Conservation (phyloP, 2,329 filamentous ascomycete genomes). For the Fusarium piperis region DNA sequence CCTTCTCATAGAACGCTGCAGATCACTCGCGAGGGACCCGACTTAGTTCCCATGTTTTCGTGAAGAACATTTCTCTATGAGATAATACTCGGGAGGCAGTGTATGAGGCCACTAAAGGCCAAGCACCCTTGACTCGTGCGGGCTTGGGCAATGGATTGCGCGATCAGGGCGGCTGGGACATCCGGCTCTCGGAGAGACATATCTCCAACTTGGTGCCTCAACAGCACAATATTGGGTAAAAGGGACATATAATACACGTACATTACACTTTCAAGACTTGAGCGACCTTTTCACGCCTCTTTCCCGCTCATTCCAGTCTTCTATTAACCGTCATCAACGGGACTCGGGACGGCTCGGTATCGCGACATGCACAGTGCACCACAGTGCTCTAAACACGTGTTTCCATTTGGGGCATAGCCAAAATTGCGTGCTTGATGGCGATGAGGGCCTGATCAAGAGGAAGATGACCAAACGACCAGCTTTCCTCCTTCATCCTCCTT, state of each 20-base stretch:
- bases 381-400: conserved; percentile 10
- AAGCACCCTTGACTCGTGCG: neutral
- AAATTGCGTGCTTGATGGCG: conserved; percentile 33
- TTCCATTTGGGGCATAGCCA: conserved; percentile 24
- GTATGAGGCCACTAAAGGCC: neutral
- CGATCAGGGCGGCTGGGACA: neutral
- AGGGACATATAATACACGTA: neutral
- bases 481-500: conserved; percentile 31
- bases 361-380: neutral
- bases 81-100: neutral
- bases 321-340: conserved; percentile 9
- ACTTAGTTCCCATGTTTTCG: neutral
- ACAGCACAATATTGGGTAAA: neutral
- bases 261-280: neutral
- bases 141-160: neutral
- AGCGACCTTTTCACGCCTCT: neutral
- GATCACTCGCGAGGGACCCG: neutral
- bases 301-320: neutral
- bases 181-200: conserved; percentile 23
- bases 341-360: conserved; percentile 31
- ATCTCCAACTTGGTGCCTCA: neutral
- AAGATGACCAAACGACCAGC: conserved; percentile 2
- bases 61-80: neutral
- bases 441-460: conserved; percentile 9
- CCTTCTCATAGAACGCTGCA: neutral